Evolutionary conservation across 371 early-diverging fungal species (phyloP), one percentile per base, ranked within the genome.

Genomic region (Nematocida sp.): DNA sequence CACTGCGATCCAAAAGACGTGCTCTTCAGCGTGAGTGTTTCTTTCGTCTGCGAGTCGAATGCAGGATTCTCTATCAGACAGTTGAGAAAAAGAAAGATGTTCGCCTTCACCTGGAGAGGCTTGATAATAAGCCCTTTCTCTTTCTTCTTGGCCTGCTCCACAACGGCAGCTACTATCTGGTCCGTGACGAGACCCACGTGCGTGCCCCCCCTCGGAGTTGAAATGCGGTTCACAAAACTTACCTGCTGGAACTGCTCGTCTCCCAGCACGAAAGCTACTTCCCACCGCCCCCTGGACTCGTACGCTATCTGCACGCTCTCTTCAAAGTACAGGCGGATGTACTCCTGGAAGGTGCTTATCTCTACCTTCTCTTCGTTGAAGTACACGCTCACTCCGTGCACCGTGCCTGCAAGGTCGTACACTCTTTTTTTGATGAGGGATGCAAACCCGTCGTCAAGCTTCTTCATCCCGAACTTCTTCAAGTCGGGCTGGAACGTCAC

Each of bases 21-120:
- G 19, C 79, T 78, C 57, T 88, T 87, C 46, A 95, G 83, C 0
- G 96, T 98, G 87, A 98, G 87, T 77, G 86, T 91, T 78, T 97
- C 99, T 83, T 98, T 98, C 21, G 98, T 99, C 83, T 98, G 99
- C 5, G 94, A 93, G 82, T 98, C 96, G 83, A 99, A 99, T 0
- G 93, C 85, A 2, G 99, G 96, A 81, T 99, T 99, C 78, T 93
- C 95, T 64, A 99, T 94, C 63, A 89, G 79, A 79, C 90, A 90
- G 83, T 99, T 99, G 79, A 99, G 86, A 84, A 96, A 98, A 5
- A 99, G 74, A 86, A 89, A 92, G 82, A 96, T 86, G 65, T 92
- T 90, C 53, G 85, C 89, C 82, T 93, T 94, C 80, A 94, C 88
- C 74, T 91, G 90, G 78, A 87, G 85, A 4, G 93, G 89, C 83